Evolutionary conservation across 768 basidiomycete species (phyloP).

Genomic region (Neoboletus brunneissimus): DNA sequence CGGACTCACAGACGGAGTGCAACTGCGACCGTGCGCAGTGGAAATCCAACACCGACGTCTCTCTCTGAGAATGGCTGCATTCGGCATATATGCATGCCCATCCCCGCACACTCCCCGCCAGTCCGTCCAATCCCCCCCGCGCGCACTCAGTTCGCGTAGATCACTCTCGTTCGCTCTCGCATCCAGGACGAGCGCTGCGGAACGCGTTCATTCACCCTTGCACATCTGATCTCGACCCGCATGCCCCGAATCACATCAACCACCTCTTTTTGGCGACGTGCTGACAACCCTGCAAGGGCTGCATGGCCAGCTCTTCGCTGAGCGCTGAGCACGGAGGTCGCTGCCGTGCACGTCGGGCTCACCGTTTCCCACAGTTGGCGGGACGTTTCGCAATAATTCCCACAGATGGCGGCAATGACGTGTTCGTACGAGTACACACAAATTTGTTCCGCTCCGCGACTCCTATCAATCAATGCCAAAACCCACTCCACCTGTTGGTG

Average conservation of each 20-base stretch:
- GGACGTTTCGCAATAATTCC: neutral
- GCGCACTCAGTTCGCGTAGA: neutral
- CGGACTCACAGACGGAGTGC: neutral
- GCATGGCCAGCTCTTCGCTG: neutral
- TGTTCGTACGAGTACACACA: neutral
- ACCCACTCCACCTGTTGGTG: constrained; percentile 22
- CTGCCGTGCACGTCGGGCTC: neutral
- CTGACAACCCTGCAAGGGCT: neutral
- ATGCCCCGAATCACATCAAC: neutral
- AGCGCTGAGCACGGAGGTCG: neutral
- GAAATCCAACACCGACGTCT: neutral
- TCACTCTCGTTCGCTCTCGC: neutral
- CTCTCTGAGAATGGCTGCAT: neutral
- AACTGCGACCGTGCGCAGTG: neutral
- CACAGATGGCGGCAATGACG: neutral
- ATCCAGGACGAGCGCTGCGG: neutral
- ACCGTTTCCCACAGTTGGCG: neutral
- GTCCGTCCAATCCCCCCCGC: neutral
- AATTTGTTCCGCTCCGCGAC: too few relatives aligned
- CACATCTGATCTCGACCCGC: neutral
- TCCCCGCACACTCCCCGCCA: neutral
- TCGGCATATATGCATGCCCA: neutral
- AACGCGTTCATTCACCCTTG: neutral
- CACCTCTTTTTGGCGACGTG: neutral
- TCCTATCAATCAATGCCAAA: constrained; percentile 12